Base-by-base conservation (phyloP, 768 basidiomycete species). In the Naganishia vaughanmartiniae region DNA sequence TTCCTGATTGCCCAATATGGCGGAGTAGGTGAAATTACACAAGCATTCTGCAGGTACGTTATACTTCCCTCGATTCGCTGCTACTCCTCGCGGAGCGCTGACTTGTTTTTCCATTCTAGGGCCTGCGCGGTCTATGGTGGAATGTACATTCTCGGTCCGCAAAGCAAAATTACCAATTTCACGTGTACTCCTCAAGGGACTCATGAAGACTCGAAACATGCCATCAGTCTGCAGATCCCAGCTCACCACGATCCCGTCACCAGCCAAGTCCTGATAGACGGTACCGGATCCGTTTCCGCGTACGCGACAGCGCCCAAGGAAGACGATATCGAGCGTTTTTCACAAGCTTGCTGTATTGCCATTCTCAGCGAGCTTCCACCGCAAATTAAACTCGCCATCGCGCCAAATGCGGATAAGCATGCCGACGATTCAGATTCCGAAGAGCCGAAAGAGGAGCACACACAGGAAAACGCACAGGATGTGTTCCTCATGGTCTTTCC, bases 1-100 rank as follows among this genome's bases (percentile, higher is more conserved):
- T 97, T 93, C 82, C 86, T 98, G 19, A 84, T 98, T n/a, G 92
- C 92, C 0, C 92, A 96, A 74, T 97, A 96, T 78, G 95, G 95
- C 21, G 91, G 93, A 24, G 84, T 89, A 0, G 95, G 95, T 5
- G 95, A 97, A 76, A 87, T 97, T 14, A 86, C 90, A 0, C 95
- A 97, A 81, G 94, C 93, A 1, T 98, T 84, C 73, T 85, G 84
- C 65, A 76, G 84, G 83, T 39, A 3, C 30, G 57, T 58, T 51
- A 24, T 46, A 36, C 36, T 2, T 0, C 19, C 1, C 17, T 36
- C 11, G 4, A 24, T 9, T n/a, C 53, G 42, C 48, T 60, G 17
- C 24, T 26, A 26, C 2, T 4, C 11, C 6, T 26, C 34, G 89
- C 87, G 10, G 15, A 55, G 5, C 5, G 15, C 34, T 36, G 77